Percentiles rank a stretch among this genome's conserved stretches.
Conservation (phyloP, 2,329 filamentous ascomycete genomes). For the Penicillium digitatum region DNA sequence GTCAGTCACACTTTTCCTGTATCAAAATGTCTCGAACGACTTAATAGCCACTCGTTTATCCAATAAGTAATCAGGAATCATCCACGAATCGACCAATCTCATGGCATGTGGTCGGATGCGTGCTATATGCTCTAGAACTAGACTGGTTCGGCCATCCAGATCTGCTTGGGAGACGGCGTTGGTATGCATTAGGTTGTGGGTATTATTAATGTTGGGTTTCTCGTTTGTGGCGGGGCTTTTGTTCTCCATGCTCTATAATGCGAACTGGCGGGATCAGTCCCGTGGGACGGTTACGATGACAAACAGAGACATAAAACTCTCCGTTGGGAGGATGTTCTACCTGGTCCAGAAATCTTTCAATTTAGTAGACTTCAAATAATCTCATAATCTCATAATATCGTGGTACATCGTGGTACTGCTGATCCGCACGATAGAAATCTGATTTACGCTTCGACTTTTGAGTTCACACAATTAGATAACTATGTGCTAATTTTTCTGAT, state of each 20-base stretch:
- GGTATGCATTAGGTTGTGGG: conserved; percentile 6
- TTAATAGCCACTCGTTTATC: conserved; percentile 33
- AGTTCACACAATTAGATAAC: too few relatives aligned
- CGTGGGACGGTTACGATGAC: conserved; percentile 34
- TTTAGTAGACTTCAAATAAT: too few relatives aligned
- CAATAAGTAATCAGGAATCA: conserved; percentile 51
- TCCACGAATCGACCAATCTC: conserved; percentile 51
- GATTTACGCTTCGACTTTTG: too few relatives aligned
- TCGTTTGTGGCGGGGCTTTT: conserved; percentile 24
- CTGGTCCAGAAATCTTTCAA: too few relatives aligned
- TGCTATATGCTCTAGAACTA: conserved; percentile 47
- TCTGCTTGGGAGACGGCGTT: conserved; percentile 42
- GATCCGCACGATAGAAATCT: too few relatives aligned
- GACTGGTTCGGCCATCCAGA: conserved; percentile 40
- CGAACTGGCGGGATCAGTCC: conserved; percentile 48
- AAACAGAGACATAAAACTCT: too few relatives aligned
- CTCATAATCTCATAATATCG: too few relatives aligned
- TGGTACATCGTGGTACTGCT: too few relatives aligned
- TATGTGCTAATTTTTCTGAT: too few relatives aligned
- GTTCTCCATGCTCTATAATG: conserved; percentile 47
- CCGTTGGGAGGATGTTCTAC: too few relatives aligned
- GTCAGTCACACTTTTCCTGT: background rate
- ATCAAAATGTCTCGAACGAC: background rate
- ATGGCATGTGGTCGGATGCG: conserved; percentile 51
- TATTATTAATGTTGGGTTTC: background rate